Evolutionary conservation across 352 stramenopile species (phyloP).

Genomic region (Phytophthora meadii): DNA sequence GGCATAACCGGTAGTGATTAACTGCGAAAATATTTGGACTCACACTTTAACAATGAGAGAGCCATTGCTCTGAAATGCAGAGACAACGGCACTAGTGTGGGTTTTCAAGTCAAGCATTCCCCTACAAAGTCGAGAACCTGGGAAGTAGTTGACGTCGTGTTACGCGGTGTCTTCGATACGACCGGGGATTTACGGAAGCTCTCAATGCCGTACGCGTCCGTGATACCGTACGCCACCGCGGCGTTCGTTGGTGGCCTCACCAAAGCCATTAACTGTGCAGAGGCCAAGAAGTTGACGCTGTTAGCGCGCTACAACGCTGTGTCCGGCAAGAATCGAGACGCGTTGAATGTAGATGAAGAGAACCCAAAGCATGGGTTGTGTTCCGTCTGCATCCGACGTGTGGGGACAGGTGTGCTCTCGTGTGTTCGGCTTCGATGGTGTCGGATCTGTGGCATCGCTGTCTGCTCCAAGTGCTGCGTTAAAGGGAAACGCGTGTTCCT

Average conservation of each 20-base stretch:
- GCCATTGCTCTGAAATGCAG: no score
- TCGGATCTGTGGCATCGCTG: conserved; percentile 39
- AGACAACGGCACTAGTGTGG: no score
- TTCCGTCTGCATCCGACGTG: conserved; percentile 30
- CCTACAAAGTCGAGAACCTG: no score
- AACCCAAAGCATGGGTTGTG: conserved; percentile 28
- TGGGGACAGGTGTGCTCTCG: conserved; percentile 23
- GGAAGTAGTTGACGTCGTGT: conserved; percentile 41
- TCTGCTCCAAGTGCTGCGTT: conserved; percentile 52
- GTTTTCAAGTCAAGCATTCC: no score
- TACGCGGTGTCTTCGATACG: conserved; percentile 42
- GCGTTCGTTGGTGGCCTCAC: conserved; percentile 36
- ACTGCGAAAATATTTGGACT: no score
- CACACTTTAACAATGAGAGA: no score
- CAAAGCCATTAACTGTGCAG: conserved; percentile 35
- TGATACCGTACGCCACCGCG: conserved; percentile 36
- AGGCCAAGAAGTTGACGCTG: conserved; percentile 53
- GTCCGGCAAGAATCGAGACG: conserved; percentile 27
- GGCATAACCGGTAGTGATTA: no score
- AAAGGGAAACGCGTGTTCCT: conserved; percentile 53
- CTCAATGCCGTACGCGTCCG: conserved; percentile 26
- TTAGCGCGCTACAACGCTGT: conserved; percentile 31
- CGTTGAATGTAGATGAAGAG: conserved; percentile 22
- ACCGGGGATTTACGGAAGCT: conserved; percentile 31
- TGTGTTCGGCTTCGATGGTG: conserved; percentile 32